phyloP scores from a whole-genome alignment of 108 stramenopile species.

The Fragilariopsis cylindrus region DNA sequence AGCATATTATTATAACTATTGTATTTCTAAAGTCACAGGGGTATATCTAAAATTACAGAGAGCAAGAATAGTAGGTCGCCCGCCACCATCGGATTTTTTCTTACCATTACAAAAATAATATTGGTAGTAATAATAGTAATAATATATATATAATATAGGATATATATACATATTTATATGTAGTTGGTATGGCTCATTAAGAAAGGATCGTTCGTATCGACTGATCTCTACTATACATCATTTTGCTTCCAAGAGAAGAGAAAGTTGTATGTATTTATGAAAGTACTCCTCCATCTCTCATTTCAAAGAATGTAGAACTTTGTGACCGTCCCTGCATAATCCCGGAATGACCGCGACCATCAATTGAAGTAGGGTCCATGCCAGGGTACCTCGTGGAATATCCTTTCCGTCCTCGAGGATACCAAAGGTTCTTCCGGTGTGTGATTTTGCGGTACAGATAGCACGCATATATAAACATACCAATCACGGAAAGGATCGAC shows the following conservation, averaged over 20 bases:
- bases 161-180: constrained; percentile 1
- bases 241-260: neutral
- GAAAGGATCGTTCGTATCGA: neutral
- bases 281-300: constrained; percentile 14
- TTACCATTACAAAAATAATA: too few species aligned
- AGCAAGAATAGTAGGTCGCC: too few species aligned
- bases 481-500: constrained; percentile 24
- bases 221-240: constrained; percentile 9
- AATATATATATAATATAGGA: neutral
- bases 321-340: constrained; percentile 34
- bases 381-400: constrained; percentile 24
- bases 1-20: too few species aligned
- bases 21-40: too few species aligned
- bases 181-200: neutral
- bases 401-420: constrained; percentile 28
- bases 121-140: too few species aligned
- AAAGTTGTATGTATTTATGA: constrained; percentile 3
- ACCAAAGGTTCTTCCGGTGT: constrained; percentile 25
- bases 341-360: constrained; percentile 34
- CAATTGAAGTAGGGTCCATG: constrained; percentile 4
- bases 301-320: constrained; percentile 20
- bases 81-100: too few species aligned
- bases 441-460: constrained; percentile 39
- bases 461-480: constrained; percentile 28
- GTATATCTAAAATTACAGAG: too few species aligned